Percentiles rank a stretch among this genome's conserved stretches.
Conservation (phyloP, 2,329 filamentous ascomycete genomes). For the Pseudovirgaria hyperparasitica region DNA sequence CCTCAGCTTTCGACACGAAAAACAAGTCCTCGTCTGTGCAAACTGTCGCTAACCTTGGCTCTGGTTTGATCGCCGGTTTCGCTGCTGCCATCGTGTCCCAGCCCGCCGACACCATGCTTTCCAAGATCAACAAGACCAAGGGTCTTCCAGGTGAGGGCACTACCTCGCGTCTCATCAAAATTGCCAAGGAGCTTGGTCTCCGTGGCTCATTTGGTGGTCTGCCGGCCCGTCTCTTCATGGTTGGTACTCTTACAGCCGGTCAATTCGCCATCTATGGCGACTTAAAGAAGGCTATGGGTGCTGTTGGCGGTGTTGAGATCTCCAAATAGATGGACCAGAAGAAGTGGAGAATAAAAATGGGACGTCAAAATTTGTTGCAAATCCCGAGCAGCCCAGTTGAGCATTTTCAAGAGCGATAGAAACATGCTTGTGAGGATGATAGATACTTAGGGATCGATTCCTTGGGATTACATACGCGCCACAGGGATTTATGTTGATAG, state of each 20-base stretch:
- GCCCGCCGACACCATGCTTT: conserved; percentile 86
- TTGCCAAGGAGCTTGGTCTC: conserved; percentile 72
- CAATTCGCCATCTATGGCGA: conserved; percentile 86
- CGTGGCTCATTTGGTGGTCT: conserved; percentile 70
- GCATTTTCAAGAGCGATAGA: too few relatives aligned
- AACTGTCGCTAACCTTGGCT: conserved; percentile 72
- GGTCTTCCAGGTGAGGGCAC: conserved; percentile 77
- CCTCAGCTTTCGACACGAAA: conserved; percentile 56
- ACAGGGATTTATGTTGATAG: too few relatives aligned
- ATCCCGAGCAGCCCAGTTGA: too few relatives aligned
- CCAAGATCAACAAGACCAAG: conserved; percentile 94
- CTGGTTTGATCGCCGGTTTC: conserved; percentile 76
- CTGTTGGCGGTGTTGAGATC: too few relatives aligned
- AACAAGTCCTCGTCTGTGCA: conserved; percentile 54
- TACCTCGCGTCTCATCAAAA: conserved; percentile 71
- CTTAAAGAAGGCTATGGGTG: too few relatives aligned
- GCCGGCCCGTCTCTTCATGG: conserved; percentile 63
- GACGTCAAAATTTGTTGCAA: too few relatives aligned
- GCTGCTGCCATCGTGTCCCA: conserved; percentile 78
- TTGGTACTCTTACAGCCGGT: conserved; percentile 48
- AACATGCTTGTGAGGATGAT: too few relatives aligned
- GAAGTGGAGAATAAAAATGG: too few relatives aligned
- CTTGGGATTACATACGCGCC: too few relatives aligned
- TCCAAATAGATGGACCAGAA: too few relatives aligned
- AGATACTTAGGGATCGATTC: too few relatives aligned